phyloP scores from a whole-genome alignment of 108 stramenopile genomes.

The Fistulifera pelliculosa region DNA sequence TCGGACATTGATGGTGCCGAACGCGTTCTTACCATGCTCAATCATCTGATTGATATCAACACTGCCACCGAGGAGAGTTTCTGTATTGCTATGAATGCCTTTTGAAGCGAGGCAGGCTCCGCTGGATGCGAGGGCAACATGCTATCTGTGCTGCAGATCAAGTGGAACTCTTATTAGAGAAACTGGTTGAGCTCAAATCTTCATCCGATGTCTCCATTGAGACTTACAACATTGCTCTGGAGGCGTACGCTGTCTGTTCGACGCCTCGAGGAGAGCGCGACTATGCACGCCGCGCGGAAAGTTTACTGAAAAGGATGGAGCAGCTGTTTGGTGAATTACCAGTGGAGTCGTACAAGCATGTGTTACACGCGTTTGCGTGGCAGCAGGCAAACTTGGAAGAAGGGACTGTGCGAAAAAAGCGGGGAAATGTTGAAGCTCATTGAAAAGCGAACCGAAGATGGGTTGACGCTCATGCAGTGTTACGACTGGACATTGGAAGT shows the following conservation, averaged over 20 bases:
- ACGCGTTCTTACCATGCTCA: conserved; percentile 25
- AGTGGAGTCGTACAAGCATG: conserved; percentile 17
- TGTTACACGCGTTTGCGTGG: conserved; percentile 36
- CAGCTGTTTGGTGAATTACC: background rate
- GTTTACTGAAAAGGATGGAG: conserved; percentile 14
- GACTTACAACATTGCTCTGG: conserved; percentile 33
- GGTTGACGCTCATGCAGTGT: conserved; percentile 3
- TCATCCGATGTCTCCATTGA: conserved; percentile 8
- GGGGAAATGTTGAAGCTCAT: conserved; percentile 16
- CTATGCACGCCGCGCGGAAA: conserved; percentile 34
- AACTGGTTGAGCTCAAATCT: conserved; percentile 9
- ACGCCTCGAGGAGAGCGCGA: conserved; percentile 36
- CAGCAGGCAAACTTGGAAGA: conserved; percentile 30
- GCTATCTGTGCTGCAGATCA: conserved; percentile 39
- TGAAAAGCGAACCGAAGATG: conserved; percentile 12
- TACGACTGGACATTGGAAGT: conserved; percentile 35
- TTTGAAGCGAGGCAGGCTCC: conserved; percentile 26
- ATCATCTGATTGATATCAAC: conserved; percentile 28
- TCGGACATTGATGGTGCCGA: conserved; percentile 35
- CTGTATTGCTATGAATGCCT: conserved; percentile 30
- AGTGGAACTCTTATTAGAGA: conserved; percentile 18
- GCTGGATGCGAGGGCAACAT: conserved; percentile 17
- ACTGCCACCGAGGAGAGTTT: conserved; percentile 13
- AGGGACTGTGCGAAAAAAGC: conserved; percentile 29
- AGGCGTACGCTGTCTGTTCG: conserved; percentile 34